Percentiles rank a stretch among this genome's conserved stretches.
Conservation (phyloP, 257 asterid species). For the Thymus quinquecostatus region DNA sequence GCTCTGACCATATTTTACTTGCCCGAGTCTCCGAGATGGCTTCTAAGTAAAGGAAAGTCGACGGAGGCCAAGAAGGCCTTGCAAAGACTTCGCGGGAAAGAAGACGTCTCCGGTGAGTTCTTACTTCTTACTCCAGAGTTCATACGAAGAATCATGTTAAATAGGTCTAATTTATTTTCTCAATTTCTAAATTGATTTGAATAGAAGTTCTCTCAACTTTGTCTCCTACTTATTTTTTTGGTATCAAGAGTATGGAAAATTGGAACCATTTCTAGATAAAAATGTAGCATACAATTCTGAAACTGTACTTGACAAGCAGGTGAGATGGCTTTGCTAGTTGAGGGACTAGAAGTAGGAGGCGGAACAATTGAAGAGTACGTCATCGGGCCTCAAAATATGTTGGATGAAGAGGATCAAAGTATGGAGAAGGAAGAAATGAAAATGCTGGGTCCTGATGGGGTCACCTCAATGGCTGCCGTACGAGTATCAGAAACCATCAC, state of each 20-base stretch:
- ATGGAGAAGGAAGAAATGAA: slow-evolving; percentile 51
- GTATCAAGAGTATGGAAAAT: not conserved
- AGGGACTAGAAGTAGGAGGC: slow-evolving; percentile 69
- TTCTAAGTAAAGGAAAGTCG: slow-evolving; percentile 67
- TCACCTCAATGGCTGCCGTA: slow-evolving; percentile 55
- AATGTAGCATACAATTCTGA: not conserved
- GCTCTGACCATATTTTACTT: slow-evolving; percentile 47
- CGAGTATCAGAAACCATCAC: slow-evolving; percentile 43
- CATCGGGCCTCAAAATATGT: slow-evolving; percentile 45
- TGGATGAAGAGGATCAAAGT: slow-evolving; percentile 42
- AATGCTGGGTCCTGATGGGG: slow-evolving; percentile 51
- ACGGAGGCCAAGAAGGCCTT: slow-evolving; percentile 59
- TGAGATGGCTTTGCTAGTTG: slow-evolving; percentile 76
- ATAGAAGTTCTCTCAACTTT: not conserved
- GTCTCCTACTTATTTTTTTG: not conserved
- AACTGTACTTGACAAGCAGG: slow-evolving; percentile 40
- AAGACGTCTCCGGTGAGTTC: slow-evolving; percentile 64
- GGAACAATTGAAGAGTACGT: slow-evolving; percentile 65
- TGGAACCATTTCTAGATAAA: not conserved
- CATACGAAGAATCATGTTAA: too few species aligned
- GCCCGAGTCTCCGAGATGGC: slow-evolving; percentile 90
- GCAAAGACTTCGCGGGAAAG: slow-evolving; percentile 61
- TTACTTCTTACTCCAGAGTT: not conserved
- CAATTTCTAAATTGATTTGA: not conserved
- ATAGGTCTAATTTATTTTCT: too few species aligned